Evolutionary conservation across 306 rosid species (phyloP).

Genomic region (Begonia masoniana): DNA sequence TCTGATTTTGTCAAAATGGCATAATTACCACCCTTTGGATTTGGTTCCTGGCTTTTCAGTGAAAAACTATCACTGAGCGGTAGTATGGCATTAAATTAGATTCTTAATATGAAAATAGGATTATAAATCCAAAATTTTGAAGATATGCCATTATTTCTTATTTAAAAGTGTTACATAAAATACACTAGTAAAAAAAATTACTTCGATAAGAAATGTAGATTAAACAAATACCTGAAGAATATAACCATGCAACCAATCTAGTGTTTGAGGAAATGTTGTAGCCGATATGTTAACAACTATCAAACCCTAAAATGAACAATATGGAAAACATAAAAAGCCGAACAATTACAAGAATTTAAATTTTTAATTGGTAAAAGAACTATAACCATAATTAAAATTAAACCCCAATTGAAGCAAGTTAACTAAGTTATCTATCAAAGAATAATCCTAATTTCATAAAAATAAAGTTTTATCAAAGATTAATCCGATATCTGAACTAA

Average conservation of each 20-base stretch:
- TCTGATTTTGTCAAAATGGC: too few relatives aligned
- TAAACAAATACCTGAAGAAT: constrained; percentile 64
- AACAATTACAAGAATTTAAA: neutral
- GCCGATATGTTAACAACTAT: constrained; percentile 77
- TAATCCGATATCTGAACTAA: too few relatives aligned
- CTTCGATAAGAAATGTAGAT: neutral
- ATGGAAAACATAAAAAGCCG: neutral
- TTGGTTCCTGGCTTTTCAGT: too few relatives aligned
- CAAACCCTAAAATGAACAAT: constrained; percentile 53
- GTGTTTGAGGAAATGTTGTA: constrained; percentile 77
- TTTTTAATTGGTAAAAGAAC: neutral
- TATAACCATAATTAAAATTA: neutral
- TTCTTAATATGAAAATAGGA: neutral
- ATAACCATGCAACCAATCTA: constrained; percentile 81
- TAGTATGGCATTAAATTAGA: neutral
- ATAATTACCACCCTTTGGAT: too few relatives aligned
- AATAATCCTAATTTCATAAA: neutral
- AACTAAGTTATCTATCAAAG: too few relatives aligned
- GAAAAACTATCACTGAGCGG: too few relatives aligned
- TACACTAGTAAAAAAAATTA: neutral
- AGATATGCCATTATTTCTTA: neutral
- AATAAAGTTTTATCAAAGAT: neutral
- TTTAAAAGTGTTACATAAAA: neutral
- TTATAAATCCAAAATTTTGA: neutral
- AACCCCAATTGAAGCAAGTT: neutral